Evolutionary conservation across 179 eudicot species (phyloP).

Genomic region (Beta lomatogona): DNA sequence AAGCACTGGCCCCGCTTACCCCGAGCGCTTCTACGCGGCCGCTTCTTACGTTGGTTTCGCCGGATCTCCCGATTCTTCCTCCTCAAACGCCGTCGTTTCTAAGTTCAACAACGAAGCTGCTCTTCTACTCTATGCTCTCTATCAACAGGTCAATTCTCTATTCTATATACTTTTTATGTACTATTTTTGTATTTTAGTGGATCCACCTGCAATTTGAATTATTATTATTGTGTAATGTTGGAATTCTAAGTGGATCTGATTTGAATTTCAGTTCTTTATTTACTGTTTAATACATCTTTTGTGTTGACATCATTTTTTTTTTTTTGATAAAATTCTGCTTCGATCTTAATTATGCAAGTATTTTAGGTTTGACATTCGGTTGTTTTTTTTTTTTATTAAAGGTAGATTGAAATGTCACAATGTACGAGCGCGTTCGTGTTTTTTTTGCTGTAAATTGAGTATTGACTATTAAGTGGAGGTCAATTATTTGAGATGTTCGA

Average conservation of each 20-base stretch:
- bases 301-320: constrained; percentile 1
- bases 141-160: constrained; percentile 64
- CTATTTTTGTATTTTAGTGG: constrained; percentile 10
- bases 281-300: background rate
- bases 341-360: background rate
- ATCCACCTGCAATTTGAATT: constrained; percentile 15
- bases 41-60: constrained; percentile 88
- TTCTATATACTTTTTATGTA: background rate
- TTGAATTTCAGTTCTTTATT: background rate
- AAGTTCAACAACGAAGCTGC: constrained; percentile 79
- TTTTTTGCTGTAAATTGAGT: no score
- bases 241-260: constrained; percentile 22
- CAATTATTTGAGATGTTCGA: background rate
- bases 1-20: constrained; percentile 89
- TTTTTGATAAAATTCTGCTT: background rate
- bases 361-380: constrained; percentile 16
- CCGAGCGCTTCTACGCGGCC: constrained; percentile 93
- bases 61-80: constrained; percentile 63
- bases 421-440: background rate
- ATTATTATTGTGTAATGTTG: constrained; percentile 11
- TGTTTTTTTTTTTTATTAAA: background rate
- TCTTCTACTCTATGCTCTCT: constrained; percentile 78
- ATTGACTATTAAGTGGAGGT: no score
- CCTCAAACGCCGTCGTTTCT: constrained; percentile 53
- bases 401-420: background rate